Base-by-base conservation (phyloP, 2,329 filamentous ascomycete genomes). In the Alternaria dauci region DNA sequence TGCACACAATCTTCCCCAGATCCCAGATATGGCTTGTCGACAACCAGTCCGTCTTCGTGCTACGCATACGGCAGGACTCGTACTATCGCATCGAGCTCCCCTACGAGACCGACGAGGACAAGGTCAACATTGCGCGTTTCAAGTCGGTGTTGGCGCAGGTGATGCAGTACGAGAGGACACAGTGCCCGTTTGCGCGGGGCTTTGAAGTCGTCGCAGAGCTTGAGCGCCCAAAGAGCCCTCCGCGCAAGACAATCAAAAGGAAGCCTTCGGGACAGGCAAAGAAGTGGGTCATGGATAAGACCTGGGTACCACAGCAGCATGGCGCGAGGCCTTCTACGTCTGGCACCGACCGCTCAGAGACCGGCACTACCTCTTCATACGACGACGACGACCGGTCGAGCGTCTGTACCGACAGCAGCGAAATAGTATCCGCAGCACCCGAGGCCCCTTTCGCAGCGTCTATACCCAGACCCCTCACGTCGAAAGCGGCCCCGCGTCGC, bases 21-120 rank as follows among this genome's bases (percentile, higher is more conserved):
- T 96, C 93, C 59, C 93, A 97, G 78, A 96, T 91, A 75, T 97
- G 94, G 94, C 96, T 91, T 76, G 91, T 97, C 32, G 92, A 96
- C 76, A 91, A 92, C 58, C 86, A 89, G 57, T 90, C 90, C 41
- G 93, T 89, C 69, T 97, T 96, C 69, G 91, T 96, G n/a, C 81
- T 97, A 60, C 91, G 94, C 66, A 92, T 96, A 66, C 86, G 93
- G 23, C 87, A 90, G 44, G 90, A 94, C 30, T 90, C 91, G 43
- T 97, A 95, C 77, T 97, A 95, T 85, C 89, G 94, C 65, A 95
- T 97, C 71, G 94, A 97, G 74, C 81, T 97, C 6, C 91, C 93
- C 0, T 85, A 88, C 16, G 83, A 83, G 36, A 86, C 86, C 0
- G 81, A 85, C 2, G 87, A 90, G 23, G 89, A 94, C 64, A 83